Base-by-base conservation (phyloP, 2,329 filamentous ascomycete species). In the Penicillium hordei region DNA sequence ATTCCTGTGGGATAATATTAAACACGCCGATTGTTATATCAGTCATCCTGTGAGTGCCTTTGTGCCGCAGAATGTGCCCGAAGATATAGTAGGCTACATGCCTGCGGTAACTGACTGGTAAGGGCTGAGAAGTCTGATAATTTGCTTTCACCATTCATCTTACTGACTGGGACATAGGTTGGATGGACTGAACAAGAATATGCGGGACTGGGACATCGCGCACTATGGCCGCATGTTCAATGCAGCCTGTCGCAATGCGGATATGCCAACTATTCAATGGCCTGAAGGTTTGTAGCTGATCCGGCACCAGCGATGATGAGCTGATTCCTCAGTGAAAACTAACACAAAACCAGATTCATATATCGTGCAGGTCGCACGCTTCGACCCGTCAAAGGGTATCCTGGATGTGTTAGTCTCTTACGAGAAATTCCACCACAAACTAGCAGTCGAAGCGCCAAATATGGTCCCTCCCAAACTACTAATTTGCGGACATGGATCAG, bases 321-420 rank as follows among this genome's bases (percentile, higher is more conserved):
- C 2, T 31, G 49, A 23, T 21, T n/a, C 49, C 74, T 27, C 23
- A 1, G 42, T 73, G 76, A 80, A 82, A n/a, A 77, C 81, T 65
- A 75, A 89, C 40, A 27, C 36, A 58, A 57, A 46, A 56, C 57
- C 56, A 79, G 82, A 87, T 63, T 83, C 87, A 68, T 94, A 92
- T 72, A 90, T 94, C 65, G 82, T 89, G 6, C 90, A 94, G 70
- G 85, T 93, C 27, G 89, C 90, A 1, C 87, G 90, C 21, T 94
- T 94, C 70, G 90, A 94, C 64, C 90, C 90, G 0, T 86, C 89
- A 46, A 94, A 93, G 76, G 90, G 90, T 9, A 91, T 93, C 42
- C 85, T 88, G 0, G 88, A 90, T 51, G 88, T 92, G 8, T 83
- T 94, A 56, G 85, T 89, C 60, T 83, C 88, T 0, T 94, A 93